phyloP scores from a whole-genome alignment of 805 yeast genomes.

The Peterozyma xylosa region DNA sequence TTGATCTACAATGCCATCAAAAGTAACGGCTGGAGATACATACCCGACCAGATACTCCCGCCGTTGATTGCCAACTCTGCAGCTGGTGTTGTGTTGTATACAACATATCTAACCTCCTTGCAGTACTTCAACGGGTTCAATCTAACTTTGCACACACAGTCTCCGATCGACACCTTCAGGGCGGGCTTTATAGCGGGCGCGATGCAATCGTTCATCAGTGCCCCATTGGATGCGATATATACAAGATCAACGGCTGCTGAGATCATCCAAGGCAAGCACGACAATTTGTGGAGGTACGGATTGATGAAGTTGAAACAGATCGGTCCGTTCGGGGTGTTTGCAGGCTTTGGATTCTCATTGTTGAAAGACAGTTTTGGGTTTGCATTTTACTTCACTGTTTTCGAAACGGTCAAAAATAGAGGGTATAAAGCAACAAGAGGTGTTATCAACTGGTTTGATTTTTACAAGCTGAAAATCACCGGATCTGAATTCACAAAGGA shows the following conservation, averaged over 20 bases:
- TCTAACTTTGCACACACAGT: constrained; percentile 18
- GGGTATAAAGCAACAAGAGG: constrained; percentile 42
- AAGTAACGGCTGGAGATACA: constrained; percentile 77
- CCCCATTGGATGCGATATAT: constrained; percentile 88
- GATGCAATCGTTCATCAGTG: constrained; percentile 83
- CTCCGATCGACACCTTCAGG: constrained; percentile 51
- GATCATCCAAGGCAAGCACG: constrained; percentile 57
- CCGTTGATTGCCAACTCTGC: constrained; percentile 84
- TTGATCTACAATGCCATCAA: constrained; percentile 62
- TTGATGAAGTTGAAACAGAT: constrained; percentile 58
- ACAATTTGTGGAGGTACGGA: constrained; percentile 75
- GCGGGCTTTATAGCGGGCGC: constrained; percentile 87
- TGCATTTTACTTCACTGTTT: constrained; percentile 76
- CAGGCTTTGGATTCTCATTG: constrained; percentile 76
- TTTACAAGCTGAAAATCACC: constrained; percentile 24
- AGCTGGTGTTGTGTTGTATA: constrained; percentile 81
- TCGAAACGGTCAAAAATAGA: constrained; percentile 71
- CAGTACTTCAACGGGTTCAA: constrained; percentile 24
- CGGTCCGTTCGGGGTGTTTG: constrained; percentile 81
- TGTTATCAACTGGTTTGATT: constrained; percentile 31
- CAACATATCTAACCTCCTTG: constrained; percentile 62
- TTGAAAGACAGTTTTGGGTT: constrained; percentile 78
- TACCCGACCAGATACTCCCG: constrained; percentile 81
- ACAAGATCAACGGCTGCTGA: constrained; percentile 76
- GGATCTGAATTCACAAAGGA: constrained; percentile 11